A percentile compares a stretch with the other conserved stretches of the same genome.
These are phyloP conservation scores for Trichothecium roseum DNA, from an alignment of 2,329 filamentous ascomycete genomes.

Conservation along the genomic window DNA sequence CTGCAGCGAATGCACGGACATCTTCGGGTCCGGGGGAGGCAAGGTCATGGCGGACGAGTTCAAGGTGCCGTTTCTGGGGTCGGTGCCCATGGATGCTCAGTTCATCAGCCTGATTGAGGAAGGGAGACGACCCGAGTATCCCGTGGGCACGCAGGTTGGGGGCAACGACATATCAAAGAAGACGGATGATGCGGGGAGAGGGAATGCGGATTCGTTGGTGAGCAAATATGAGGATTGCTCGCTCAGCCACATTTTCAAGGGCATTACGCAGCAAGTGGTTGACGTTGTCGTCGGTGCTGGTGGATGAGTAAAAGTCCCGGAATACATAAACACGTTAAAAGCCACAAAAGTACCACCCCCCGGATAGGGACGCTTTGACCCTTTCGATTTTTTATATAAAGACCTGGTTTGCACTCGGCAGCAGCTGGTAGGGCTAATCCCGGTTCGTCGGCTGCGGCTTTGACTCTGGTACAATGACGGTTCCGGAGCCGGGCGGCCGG, in stretches of 20 bases:
- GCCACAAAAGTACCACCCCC: too few relatives aligned
- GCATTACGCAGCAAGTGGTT: slow-evolving; percentile 41
- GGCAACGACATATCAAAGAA: slow-evolving; percentile 40
- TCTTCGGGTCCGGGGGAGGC: slow-evolving; percentile 88
- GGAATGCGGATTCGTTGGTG: slow-evolving; percentile 36
- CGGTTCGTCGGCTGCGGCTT: too few relatives aligned
- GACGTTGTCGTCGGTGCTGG: slow-evolving; percentile 10
- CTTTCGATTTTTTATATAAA: too few relatives aligned
- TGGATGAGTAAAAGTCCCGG: too few relatives aligned
- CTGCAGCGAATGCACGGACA: slow-evolving; percentile 78
- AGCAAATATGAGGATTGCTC: slow-evolving; percentile 67
- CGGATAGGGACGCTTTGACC: too few relatives aligned
- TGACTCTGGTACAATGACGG: too few relatives aligned
- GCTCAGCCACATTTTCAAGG: slow-evolving; percentile 56
- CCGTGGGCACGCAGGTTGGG: slow-evolving; percentile 53
- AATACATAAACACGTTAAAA: too few relatives aligned
- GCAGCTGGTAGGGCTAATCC: too few relatives aligned
- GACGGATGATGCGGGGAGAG: slow-evolving; percentile 12
- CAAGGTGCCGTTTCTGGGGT: slow-evolving; percentile 71
- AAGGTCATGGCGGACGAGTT: slow-evolving; percentile 84
- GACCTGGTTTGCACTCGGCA: too few relatives aligned
- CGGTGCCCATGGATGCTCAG: slow-evolving; percentile 84
- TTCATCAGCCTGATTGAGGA: slow-evolving; percentile 85
- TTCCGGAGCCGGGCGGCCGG: too few relatives aligned
- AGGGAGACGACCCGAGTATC: slow-evolving; percentile 52